Conservation (phyloP, 768 basidiomycete species). For the Serpula lacrymans region DNA sequence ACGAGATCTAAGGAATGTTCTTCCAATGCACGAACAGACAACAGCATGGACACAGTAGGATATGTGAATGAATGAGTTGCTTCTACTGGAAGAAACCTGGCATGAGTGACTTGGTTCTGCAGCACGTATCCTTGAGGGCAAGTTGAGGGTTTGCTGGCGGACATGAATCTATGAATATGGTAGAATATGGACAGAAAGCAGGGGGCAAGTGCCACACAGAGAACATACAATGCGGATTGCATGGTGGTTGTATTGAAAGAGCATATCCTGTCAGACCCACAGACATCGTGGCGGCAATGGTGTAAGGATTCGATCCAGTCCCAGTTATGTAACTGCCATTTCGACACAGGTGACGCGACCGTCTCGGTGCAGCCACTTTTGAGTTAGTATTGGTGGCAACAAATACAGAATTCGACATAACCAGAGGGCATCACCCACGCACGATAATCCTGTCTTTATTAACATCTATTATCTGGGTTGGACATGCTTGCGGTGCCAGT, state of each 20-base stretch:
- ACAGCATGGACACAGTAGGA: conserved; percentile 50
- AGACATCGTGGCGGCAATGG: too few relatives aligned
- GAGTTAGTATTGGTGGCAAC: not conserved
- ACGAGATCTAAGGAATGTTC: conserved; percentile 29
- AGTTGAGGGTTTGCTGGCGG: not conserved
- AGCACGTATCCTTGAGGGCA: conserved; percentile 41
- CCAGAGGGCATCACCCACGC: too few relatives aligned
- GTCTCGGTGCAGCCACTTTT: too few relatives aligned
- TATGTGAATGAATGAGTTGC: conserved; percentile 59
- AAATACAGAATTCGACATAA: too few relatives aligned
- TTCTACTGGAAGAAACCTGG: conserved; percentile 44
- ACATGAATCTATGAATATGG: not conserved
- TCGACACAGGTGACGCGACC: too few relatives aligned
- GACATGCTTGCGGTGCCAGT: conserved; percentile 30
- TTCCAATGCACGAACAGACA: conserved; percentile 59
- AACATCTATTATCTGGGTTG: not conserved
- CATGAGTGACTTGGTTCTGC: conserved; percentile 50
- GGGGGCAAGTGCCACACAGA: too few relatives aligned
- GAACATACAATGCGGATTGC: too few relatives aligned
- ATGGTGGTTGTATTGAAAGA: too few relatives aligned
- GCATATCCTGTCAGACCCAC: too few relatives aligned
- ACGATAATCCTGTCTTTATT: too few relatives aligned
- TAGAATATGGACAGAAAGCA: not conserved
- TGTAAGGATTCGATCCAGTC: too few relatives aligned
- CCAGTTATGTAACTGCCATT: too few relatives aligned